Evolutionary conservation across 305 asterid genomes (phyloP).

Genomic region (Fraxinus sp.): DNA sequence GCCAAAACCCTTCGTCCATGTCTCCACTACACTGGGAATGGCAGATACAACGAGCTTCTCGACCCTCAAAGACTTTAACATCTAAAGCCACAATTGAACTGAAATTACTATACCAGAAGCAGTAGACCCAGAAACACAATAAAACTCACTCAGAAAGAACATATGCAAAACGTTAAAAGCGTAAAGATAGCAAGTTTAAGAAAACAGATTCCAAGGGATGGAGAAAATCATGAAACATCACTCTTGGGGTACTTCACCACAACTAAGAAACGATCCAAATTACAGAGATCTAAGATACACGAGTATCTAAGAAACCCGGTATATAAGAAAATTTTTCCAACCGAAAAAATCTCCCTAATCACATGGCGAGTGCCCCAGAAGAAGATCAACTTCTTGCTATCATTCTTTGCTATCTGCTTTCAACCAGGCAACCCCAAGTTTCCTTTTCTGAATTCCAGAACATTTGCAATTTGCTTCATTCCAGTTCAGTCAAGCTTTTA

Average conservation of each 20-base stretch:
- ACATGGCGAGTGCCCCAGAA: neutral
- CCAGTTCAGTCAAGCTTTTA: neutral
- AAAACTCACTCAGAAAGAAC: too few species aligned
- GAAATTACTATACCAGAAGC: too few species aligned
- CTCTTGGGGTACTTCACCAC: neutral
- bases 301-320: neutral
- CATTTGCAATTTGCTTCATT: neutral
- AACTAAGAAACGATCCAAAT: neutral
- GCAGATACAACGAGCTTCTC: conserved; percentile 84
- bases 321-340: neutral
- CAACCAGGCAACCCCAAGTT: neutral
- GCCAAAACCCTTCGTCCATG: conserved; percentile 89
- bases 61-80: conserved; percentile 58
- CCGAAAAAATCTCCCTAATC: neutral
- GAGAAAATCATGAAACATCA: neutral
- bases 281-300: neutral
- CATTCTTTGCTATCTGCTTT: neutral
- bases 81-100: neutral
- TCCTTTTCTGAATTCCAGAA: neutral
- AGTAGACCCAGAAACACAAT: too few species aligned
- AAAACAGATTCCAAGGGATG: neutral
- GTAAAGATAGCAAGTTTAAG: neutral
- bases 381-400: neutral
- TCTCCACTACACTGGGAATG: conserved; percentile 74
- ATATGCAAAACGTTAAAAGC: neutral